Percentiles rank a stretch among this genome's conserved stretches.
Conservation (phyloP, 2,329 filamentous ascomycete species). For the Verticillium isaacii region DNA sequence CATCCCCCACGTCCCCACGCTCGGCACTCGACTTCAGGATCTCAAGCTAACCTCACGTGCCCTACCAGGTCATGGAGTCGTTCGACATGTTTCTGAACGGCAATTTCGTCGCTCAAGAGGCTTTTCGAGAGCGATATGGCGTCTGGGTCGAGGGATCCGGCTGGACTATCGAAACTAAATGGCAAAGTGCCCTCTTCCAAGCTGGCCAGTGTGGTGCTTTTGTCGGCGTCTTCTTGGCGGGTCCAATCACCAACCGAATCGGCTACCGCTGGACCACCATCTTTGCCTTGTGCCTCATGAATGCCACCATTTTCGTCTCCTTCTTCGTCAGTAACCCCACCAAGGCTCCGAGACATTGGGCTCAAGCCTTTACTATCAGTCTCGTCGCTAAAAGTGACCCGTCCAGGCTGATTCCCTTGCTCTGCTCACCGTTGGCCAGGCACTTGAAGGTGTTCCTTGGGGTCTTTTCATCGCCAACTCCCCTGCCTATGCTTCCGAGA, state of each 20-base stretch:
- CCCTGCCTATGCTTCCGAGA: constrained; percentile 58
- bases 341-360: too few relatives aligned
- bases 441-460: constrained; percentile 60
- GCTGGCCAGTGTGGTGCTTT: constrained; percentile 54
- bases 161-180: constrained; percentile 42
- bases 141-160: constrained; percentile 21
- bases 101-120: constrained; percentile 48
- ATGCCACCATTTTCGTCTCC: constrained; percentile 51
- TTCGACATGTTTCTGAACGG: constrained; percentile 59
- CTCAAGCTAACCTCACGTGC: neutral
- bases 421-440: constrained; percentile 47
- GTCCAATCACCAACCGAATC: constrained; percentile 52
- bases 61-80: constrained; percentile 56
- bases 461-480: constrained; percentile 63
- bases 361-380: too few relatives aligned
- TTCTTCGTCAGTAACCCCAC: constrained; percentile 30
- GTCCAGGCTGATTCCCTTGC: constrained; percentile 22
- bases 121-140: constrained; percentile 43
- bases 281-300: constrained; percentile 48
- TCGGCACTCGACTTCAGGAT: too few relatives aligned
- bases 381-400: too few relatives aligned
- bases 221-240: constrained; percentile 54
- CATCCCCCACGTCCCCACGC: too few relatives aligned
- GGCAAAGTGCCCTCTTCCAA: constrained; percentile 53
- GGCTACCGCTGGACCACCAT: constrained; percentile 58